Base-by-base conservation (phyloP, 2,329 filamentous ascomycete genomes). In the Hymenoscyphus fraxineus region DNA sequence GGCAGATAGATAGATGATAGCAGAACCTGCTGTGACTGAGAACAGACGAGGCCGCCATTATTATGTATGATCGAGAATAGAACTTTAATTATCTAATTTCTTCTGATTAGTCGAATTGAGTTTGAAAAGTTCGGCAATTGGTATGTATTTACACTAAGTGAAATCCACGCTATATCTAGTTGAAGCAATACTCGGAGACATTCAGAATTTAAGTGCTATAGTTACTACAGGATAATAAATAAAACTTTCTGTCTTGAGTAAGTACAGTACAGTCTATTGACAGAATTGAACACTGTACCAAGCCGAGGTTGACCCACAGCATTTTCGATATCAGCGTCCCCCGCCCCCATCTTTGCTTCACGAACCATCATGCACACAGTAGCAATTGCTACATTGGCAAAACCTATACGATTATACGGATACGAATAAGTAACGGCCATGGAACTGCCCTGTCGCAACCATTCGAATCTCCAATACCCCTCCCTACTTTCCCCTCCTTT, bases 301-400 rank as follows among this genome's bases (percentile, higher is more conserved):
- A 27, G 47, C 47, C 47, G 47, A 54, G 22, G 47, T 10, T 12
- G 47, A 13, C 10, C 47, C 47, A 19, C 40, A 44, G 41, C 41
- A 44, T 6, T 44, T 44, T 44, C 41, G 6, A n/a, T 6, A 35
- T 35, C 35, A 6, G 15, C 44, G 19, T 51, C 6, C 44, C 44
- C 44, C 47, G n/a, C 47, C 47, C 47, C 47, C 47, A 54, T 27
- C 19, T 54, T 54, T 54, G 47, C 47, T 54, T 54, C 47, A 27
- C 19, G 19, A 54, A 54, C 19, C 19, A 27, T n/a, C 3, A 10
- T 13, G 19, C 35, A 35, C 6, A 35, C 35, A 35, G 35, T 9
- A 10, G 9, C 6, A 35, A 35, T 35, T 35, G 35, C 6, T 35
- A 6, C 35, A 35, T 35, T 6, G 35, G 35, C 35, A 6, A 10